Conservation (phyloP, 2,329 filamentous ascomycete genomes). For the Dothiorella sarmentorum region DNA sequence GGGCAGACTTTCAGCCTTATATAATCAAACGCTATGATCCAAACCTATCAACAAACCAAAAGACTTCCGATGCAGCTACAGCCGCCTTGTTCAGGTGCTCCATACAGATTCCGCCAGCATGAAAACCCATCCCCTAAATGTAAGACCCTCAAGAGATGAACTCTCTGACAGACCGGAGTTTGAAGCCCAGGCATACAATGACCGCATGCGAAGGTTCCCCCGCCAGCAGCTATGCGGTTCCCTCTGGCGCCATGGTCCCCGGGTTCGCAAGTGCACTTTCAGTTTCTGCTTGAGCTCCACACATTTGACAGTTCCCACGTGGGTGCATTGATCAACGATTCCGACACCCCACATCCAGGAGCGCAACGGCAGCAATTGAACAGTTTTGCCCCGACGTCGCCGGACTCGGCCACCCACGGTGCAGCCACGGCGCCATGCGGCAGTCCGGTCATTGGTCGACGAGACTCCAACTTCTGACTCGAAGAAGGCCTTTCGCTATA, state of each 20-base stretch:
- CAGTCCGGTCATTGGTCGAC: neutral
- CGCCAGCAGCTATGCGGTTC: neutral
- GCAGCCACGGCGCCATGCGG: neutral
- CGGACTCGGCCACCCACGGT: neutral
- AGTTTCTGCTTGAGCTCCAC: neutral
- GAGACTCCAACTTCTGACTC: neutral
- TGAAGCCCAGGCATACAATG: neutral
- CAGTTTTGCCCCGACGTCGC: neutral
- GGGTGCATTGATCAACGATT: conserved; percentile 8
- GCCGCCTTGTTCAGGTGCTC: neutral
- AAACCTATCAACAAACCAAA: neutral
- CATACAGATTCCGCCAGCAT: neutral
- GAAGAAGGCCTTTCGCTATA: neutral
- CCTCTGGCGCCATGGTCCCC: neutral
- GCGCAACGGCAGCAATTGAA: neutral
- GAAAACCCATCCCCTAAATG: neutral
- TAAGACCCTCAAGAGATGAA: neutral
- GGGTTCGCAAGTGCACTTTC: conserved; percentile 1
- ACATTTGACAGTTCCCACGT: neutral
- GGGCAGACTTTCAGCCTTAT: neutral
- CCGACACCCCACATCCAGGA: neutral
- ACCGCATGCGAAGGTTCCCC: neutral
- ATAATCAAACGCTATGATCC: neutral
- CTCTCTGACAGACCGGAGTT: neutral
- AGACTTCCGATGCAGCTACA: neutral